Conservation (phyloP, 2,329 filamentous ascomycete genomes). For the Fusarium odoratissimum region DNA sequence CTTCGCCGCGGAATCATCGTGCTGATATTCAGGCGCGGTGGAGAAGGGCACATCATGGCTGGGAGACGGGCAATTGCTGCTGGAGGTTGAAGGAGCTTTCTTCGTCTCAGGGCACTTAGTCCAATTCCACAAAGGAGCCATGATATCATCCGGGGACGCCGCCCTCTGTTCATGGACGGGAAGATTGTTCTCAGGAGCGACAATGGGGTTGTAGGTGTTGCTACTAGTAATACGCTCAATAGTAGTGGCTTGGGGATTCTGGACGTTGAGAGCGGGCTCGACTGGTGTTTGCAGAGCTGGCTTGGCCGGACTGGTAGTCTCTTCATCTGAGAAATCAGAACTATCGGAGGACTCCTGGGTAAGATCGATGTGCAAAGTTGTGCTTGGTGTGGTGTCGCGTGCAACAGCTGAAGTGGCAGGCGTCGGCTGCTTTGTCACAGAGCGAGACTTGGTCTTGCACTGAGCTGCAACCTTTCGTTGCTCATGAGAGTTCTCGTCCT, state of each 20-base stretch:
- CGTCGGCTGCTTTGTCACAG: not conserved
- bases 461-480: constrained; percentile 2
- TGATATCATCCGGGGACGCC: not conserved
- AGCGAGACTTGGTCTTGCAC: not conserved
- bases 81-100: not conserved
- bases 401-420: not conserved
- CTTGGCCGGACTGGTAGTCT: not conserved
- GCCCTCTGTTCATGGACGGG: not conserved
- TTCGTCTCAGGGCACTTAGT: not conserved
- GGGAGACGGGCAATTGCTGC: not conserved
- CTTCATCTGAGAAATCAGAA: constrained; percentile 25
- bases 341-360: constrained; percentile 19
- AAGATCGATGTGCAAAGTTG: constrained; percentile 12
- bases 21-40: constrained; percentile 3
- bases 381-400: not conserved
- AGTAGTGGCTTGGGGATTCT: not conserved
- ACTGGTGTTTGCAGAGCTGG: not conserved
- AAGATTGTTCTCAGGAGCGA: not conserved
- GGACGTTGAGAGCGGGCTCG: not conserved
- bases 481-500: not conserved
- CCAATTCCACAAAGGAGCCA: not conserved
- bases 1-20: not conserved
- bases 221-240: not conserved
- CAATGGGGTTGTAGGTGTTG: not conserved
- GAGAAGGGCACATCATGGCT: constrained; percentile 3